Conservation (phyloP, 2,329 filamentous ascomycete species). For the Sporothrix mexicana region DNA sequence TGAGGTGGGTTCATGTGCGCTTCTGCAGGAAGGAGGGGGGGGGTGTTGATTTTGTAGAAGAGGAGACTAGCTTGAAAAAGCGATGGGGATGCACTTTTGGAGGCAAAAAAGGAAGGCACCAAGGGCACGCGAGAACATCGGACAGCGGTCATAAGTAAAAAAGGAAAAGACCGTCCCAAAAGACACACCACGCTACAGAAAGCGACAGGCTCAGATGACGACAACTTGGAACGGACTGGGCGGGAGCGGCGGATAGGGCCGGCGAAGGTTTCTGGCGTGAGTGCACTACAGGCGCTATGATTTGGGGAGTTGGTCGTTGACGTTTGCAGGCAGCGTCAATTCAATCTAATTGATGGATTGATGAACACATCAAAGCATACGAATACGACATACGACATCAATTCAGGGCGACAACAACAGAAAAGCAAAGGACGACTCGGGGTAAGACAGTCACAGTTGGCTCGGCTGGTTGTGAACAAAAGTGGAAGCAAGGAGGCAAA, state of each 20-base stretch:
- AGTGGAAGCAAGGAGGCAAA: slow-evolving; percentile 27
- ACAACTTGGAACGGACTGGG: slow-evolving; percentile 16
- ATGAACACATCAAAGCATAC: slow-evolving; percentile 10
- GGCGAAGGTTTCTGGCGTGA: slow-evolving; percentile 14
- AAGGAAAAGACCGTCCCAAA: neutral
- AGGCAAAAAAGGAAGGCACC: slow-evolving; percentile 33
- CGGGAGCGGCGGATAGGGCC: slow-evolving; percentile 35
- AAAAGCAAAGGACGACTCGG: no score
- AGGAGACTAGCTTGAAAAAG: slow-evolving; percentile 26
- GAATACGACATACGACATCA: slow-evolving; percentile 10
- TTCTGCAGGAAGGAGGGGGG: slow-evolving; percentile 31
- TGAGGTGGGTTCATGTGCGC: slow-evolving; percentile 27
- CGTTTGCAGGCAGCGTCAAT: neutral
- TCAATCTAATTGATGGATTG: neutral
- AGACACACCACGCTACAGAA: neutral
- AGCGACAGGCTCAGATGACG: slow-evolving; percentile 24
- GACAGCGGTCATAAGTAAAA: slow-evolving; percentile 8
- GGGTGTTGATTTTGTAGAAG: slow-evolving; percentile 18
- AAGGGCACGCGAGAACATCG: slow-evolving; percentile 1
- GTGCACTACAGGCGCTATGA: slow-evolving; percentile 1
- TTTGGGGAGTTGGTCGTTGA: neutral
- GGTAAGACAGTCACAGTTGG: no score
- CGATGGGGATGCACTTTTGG: neutral
- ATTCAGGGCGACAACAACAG: no score
- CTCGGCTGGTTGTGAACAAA: no score